Evolutionary conservation across 805 yeast genomes (phyloP).

Genomic region (Debaryomyces tyrocola): DNA sequence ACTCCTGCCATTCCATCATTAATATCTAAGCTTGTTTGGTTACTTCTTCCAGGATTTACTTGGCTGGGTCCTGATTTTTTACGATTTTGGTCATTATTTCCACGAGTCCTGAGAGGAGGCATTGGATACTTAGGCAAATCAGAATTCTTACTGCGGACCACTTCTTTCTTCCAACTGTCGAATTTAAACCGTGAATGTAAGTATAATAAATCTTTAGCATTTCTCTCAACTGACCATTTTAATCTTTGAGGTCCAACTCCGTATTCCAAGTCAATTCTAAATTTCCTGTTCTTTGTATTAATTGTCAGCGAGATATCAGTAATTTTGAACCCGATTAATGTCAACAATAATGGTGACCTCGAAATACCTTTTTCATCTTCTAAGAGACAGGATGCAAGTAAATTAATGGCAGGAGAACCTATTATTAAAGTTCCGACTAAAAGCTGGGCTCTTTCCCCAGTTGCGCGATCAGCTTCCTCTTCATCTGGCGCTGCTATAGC

Average conservation of each 20-base stretch:
- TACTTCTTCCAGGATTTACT: neutral
- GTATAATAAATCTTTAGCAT: conserved; percentile 66
- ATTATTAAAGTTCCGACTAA: conserved; percentile 48
- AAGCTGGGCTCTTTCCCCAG: conserved; percentile 37
- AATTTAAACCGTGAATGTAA: conserved; percentile 70
- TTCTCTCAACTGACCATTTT: conserved; percentile 77
- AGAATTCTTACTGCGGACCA: conserved; percentile 30
- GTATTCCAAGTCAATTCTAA: conserved; percentile 77
- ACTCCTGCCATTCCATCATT: neutral
- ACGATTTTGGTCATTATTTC: neutral
- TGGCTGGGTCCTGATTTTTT: neutral
- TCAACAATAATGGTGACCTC: conserved; percentile 80
- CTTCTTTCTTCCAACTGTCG: conserved; percentile 35
- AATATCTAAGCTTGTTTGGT: neutral
- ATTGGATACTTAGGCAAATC: conserved; percentile 48
- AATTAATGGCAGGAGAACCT: conserved; percentile 72
- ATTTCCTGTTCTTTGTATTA: conserved; percentile 44
- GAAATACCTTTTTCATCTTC: conserved; percentile 74
- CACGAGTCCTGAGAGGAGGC: conserved; percentile 31
- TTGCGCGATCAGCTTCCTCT: conserved; percentile 25
- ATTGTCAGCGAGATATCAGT: conserved; percentile 46
- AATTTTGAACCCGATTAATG: conserved; percentile 68
- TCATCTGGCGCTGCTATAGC: conserved; percentile 14
- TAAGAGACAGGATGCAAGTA: conserved; percentile 71
- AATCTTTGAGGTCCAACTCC: conserved; percentile 81